A percentile compares a stretch with the other conserved stretches of the same genome.
Conservation (phyloP, 2,329 filamentous ascomycete species). For the Penicillium fuscoglaucum region DNA sequence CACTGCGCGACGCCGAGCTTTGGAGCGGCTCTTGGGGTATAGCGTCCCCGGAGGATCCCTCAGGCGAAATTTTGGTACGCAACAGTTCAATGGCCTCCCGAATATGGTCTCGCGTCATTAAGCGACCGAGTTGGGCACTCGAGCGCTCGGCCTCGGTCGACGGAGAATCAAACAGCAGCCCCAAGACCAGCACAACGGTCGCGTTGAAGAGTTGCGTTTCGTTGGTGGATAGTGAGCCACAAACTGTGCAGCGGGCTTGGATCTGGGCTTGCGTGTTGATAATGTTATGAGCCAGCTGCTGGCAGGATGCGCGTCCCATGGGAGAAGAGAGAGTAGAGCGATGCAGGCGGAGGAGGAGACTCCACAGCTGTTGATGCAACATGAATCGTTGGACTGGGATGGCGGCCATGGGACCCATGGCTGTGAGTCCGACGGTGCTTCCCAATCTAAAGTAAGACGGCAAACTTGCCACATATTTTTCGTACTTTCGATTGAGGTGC, state of each 20-base stretch:
- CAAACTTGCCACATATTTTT: conserved; percentile 8
- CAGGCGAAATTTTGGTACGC: too few relatives aligned
- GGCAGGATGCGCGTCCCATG: conserved; percentile 5
- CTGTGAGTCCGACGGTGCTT: conserved; percentile 14
- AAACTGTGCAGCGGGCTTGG: conserved; percentile 7
- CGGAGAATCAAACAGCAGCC: conserved; percentile 1
- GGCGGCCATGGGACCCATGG: conserved; percentile 14
- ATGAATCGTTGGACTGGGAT: conserved; percentile 20
- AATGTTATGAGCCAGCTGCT: conserved; percentile 10
- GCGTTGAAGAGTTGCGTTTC: conserved; percentile 10
- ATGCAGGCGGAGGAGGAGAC: conserved; percentile 18
- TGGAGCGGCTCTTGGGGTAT: too few relatives aligned
- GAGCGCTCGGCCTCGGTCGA: not conserved
- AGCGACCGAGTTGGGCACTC: not conserved
- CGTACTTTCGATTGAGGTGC: conserved; percentile 12
- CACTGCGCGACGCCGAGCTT: too few relatives aligned
- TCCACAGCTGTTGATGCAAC: conserved; percentile 23
- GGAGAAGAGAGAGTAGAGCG: conserved; percentile 7
- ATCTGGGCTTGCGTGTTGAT: conserved; percentile 8
- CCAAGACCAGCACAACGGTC: conserved; percentile 6
- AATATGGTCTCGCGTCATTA: not conserved
- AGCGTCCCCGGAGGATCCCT: too few relatives aligned
- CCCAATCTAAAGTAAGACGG: conserved; percentile 16
- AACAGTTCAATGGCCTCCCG: too few relatives aligned
- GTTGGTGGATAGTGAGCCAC: conserved; percentile 2